Evolutionary conservation across 2,329 filamentous ascomycete species (phyloP).

Genomic region (Exophiala aquamarina): DNA sequence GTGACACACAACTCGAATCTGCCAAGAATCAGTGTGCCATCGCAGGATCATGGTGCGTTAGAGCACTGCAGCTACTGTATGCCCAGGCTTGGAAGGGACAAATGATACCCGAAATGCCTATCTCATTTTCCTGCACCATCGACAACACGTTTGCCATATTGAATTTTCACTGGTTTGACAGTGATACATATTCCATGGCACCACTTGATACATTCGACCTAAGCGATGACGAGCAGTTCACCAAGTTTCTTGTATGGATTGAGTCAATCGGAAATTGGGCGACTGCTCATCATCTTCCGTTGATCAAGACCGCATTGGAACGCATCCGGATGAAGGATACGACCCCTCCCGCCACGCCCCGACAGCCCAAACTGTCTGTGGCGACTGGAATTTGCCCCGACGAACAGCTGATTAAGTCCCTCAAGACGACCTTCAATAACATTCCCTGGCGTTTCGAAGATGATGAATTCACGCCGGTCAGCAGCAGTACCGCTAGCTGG

Average conservation of each 20-base stretch:
- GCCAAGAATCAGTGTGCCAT: constrained; percentile 29
- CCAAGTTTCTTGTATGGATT: constrained; percentile 24
- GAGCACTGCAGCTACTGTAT: constrained; percentile 26
- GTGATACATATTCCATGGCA: constrained; percentile 28
- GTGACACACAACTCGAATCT: constrained; percentile 21
- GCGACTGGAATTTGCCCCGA: constrained; percentile 16
- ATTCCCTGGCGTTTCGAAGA: constrained; percentile 26
- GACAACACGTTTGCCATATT: constrained; percentile 27
- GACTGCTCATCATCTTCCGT: constrained; percentile 19
- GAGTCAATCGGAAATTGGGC: constrained; percentile 28
- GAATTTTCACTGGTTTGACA: constrained; percentile 29
- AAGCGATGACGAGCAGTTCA: constrained; percentile 25
- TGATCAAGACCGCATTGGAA: constrained; percentile 23
- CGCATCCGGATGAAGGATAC: constrained; percentile 12
- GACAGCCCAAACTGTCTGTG: constrained; percentile 12
- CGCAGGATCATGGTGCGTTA: constrained; percentile 27
- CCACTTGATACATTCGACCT: constrained; percentile 28
- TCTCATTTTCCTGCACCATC: constrained; percentile 27
- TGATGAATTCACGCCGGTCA: constrained; percentile 26
- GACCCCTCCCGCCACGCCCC: constrained; percentile 23
- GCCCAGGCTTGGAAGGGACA: constrained; percentile 18
- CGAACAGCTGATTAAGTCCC: constrained; percentile 20
- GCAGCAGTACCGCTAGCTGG: constrained; percentile 27
- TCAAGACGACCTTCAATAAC: constrained; percentile 24
- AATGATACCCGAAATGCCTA: constrained; percentile 18